These are phyloP conservation scores for Dalbergia cochinchinensis DNA, from an alignment of 306 rosid species.

Conservation along the genomic window DNA sequence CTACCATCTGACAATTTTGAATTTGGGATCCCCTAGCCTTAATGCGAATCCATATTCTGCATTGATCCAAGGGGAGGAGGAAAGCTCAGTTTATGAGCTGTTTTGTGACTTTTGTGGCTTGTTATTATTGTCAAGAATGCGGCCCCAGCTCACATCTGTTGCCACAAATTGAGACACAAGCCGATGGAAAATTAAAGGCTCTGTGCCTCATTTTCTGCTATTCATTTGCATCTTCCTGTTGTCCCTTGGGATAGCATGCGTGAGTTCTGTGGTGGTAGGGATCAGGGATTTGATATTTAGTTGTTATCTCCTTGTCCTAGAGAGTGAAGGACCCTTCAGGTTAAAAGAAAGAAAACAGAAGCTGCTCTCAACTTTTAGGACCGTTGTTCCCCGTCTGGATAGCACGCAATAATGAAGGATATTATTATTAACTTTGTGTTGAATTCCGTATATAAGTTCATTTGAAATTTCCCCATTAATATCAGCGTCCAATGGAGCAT, in stretches of 20 bases:
- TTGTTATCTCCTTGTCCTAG: constrained; percentile 39
- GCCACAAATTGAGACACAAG: constrained; percentile 34
- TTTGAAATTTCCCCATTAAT: neutral
- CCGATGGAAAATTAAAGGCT: constrained; percentile 33
- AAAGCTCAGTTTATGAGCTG: constrained; percentile 10
- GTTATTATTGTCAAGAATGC: constrained; percentile 26
- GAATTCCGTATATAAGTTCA: neutral
- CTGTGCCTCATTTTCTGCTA: constrained; percentile 1
- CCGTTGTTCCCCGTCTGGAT: neutral
- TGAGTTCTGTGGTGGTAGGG: constrained; percentile 9
- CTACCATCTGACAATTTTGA: too few species aligned
- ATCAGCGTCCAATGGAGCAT: neutral
- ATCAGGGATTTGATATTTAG: constrained; percentile 23
- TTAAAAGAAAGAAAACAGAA: constrained; percentile 12
- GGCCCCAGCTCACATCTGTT: constrained; percentile 13
- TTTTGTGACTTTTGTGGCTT: constrained; percentile 26
- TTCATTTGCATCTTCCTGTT: constrained; percentile 29
- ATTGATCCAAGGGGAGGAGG: neutral
- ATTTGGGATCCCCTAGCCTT: neutral
- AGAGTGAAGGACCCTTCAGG: neutral
- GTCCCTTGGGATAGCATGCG: neutral
- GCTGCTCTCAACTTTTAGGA: constrained; percentile 9
- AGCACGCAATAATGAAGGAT: constrained; percentile 1
- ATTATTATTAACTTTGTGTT: constrained; percentile 14
- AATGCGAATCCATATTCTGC: constrained; percentile 29